These are phyloP conservation scores for Aspergillus ruber DNA, from an alignment of 2,329 filamentous ascomycete genomes.

Conservation along the genomic window DNA sequence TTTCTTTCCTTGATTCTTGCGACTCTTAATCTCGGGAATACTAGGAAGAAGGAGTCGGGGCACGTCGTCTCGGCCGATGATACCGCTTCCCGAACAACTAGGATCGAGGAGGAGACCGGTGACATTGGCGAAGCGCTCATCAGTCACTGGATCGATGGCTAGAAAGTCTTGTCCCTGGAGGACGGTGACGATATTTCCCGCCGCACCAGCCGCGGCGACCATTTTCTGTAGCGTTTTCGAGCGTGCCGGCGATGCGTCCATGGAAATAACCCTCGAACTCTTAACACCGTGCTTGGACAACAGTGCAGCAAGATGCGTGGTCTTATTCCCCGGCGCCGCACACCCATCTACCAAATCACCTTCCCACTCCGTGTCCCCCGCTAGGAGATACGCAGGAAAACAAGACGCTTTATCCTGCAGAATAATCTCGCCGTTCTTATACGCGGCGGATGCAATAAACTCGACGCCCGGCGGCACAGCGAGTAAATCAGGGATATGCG, in stretches of 20 bases:
- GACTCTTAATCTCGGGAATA: slow-evolving; percentile 7
- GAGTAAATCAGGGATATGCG: slow-evolving; percentile 74
- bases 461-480: slow-evolving; percentile 68
- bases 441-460: slow-evolving; percentile 66
- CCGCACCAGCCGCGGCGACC: slow-evolving; percentile 69
- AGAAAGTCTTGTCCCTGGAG: slow-evolving; percentile 76
- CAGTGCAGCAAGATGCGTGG: slow-evolving; percentile 82
- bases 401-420: slow-evolving; percentile 96
- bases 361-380: slow-evolving; percentile 45
- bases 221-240: slow-evolving; percentile 76
- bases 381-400: slow-evolving; percentile 83
- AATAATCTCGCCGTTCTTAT: slow-evolving; percentile 71
- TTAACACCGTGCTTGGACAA: slow-evolving; percentile 35
- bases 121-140: slow-evolving; percentile 61
- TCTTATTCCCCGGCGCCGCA: slow-evolving; percentile 94
- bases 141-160: slow-evolving; percentile 57
- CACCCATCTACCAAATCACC: slow-evolving; percentile 88
- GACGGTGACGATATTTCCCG: slow-evolving; percentile 55
- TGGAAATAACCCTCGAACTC: slow-evolving; percentile 47
- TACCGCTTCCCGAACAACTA: slow-evolving; percentile 92
- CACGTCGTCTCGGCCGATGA: slow-evolving; percentile 78
- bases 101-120: slow-evolving; percentile 80
- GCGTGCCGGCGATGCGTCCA: slow-evolving; percentile 43
- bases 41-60: slow-evolving; percentile 60
- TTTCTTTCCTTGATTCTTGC: slow-evolving; percentile 31